Conservation (phyloP, 2,329 filamentous ascomycete genomes). For the Colletotrichum sp. region DNA sequence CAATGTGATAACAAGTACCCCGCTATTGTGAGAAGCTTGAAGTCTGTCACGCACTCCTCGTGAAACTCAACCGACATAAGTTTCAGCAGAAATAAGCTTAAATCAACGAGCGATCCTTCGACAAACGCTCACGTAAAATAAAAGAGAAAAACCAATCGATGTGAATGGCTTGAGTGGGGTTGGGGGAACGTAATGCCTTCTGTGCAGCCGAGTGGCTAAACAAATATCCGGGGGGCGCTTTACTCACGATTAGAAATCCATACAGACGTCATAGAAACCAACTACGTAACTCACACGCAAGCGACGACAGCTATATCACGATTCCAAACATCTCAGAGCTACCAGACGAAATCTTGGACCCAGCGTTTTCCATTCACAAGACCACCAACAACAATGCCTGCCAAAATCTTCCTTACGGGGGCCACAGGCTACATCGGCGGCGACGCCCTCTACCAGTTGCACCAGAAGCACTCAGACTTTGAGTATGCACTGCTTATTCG, state of each 20-base stretch:
- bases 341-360: background rate
- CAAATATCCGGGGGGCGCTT: background rate
- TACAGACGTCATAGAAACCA: background rate
- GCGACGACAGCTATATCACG: background rate
- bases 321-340: background rate
- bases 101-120: background rate
- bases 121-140: background rate
- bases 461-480: slow-evolving; percentile 17
- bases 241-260: background rate
- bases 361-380: background rate
- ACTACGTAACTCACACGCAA: background rate
- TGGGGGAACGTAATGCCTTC: background rate
- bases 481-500: slow-evolving; percentile 22
- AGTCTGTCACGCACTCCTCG: background rate
- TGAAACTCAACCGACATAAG: background rate
- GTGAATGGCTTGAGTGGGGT: background rate
- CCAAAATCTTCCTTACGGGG: slow-evolving; percentile 20
- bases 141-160: background rate
- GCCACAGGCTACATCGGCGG: slow-evolving; percentile 27
- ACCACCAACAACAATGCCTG: background rate
- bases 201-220: background rate
- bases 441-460: slow-evolving; percentile 19
- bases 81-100: background rate
- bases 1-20: background rate
- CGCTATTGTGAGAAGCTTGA: background rate